Conservation (phyloP, 2,329 filamentous ascomycete genomes). For the Fusarium sp. region DNA sequence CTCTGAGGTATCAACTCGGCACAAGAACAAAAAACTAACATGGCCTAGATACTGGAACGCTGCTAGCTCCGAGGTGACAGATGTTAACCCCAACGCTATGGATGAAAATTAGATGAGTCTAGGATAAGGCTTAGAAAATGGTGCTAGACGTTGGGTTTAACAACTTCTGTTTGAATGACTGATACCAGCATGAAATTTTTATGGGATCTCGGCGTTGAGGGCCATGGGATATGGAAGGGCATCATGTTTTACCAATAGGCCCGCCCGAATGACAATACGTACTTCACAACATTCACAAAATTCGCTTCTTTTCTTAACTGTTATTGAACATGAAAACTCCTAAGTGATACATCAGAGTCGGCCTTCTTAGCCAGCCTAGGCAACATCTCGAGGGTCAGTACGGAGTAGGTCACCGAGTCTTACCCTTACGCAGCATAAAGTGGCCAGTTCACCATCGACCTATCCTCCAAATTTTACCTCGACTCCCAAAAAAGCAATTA, state of each 20-base stretch:
- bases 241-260: slow-evolving; percentile 43
- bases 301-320: slow-evolving; percentile 21
- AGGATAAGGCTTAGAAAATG: slow-evolving; percentile 21
- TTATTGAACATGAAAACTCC: slow-evolving; percentile 34
- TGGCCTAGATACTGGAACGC: slow-evolving; percentile 67
- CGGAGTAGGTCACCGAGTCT: slow-evolving; percentile 50
- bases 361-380: slow-evolving; percentile 27
- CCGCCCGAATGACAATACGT: slow-evolving; percentile 41
- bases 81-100: slow-evolving; percentile 55
- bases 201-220: slow-evolving; percentile 49
- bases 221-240: slow-evolving; percentile 44
- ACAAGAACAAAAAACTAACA: slow-evolving; percentile 12
- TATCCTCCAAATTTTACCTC: slow-evolving; percentile 14
- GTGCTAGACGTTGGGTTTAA: slow-evolving; percentile 41
- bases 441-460: slow-evolving; percentile 24
- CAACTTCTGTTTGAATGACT: slow-evolving; percentile 45
- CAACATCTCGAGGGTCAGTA: slow-evolving; percentile 42
- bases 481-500: slow-evolving; percentile 39
- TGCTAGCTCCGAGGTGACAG: slow-evolving; percentile 66
- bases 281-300: slow-evolving; percentile 26
- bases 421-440: slow-evolving; percentile 55
- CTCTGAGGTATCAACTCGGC: background rate
- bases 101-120: slow-evolving; percentile 42
- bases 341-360: slow-evolving; percentile 40
- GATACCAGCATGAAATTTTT: slow-evolving; percentile 48